phyloP scores from a whole-genome alignment of 148 eudicot genomes.

The Vaccinium macrocarpon region DNA sequence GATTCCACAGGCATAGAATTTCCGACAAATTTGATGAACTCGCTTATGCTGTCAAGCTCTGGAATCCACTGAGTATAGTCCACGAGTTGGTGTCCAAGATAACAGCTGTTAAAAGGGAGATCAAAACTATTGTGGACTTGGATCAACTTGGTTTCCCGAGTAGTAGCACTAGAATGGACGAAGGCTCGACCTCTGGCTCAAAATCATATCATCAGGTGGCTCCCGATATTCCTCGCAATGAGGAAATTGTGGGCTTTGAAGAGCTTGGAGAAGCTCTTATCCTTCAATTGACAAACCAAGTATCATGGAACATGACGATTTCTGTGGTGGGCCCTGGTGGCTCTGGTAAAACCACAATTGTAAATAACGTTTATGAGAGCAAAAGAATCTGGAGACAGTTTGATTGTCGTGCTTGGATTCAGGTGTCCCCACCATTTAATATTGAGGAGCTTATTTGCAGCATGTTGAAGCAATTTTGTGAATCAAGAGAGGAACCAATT shows the following conservation, averaged over 20 bases:
- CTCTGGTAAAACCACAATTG: constrained; percentile 28
- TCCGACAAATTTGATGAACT: background rate
- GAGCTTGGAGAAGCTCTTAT: background rate
- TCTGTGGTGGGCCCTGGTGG: constrained; percentile 30
- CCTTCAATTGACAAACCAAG: background rate
- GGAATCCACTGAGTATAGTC: background rate
- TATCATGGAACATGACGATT: background rate
- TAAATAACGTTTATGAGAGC: constrained; percentile 13
- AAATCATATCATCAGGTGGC: background rate
- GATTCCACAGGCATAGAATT: background rate
- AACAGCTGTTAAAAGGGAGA: background rate
- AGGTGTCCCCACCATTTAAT: constrained; percentile 1
- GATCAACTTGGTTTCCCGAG: background rate
- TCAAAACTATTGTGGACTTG: background rate
- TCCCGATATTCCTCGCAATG: background rate
- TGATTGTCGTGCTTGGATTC: constrained; percentile 33
- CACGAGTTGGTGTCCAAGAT: background rate
- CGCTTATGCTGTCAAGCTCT: background rate
- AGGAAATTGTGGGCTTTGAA: constrained; percentile 24
- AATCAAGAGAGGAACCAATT: background rate
- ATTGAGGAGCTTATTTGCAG: background rate
- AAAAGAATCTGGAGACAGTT: constrained; percentile 2
- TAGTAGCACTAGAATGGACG: background rate
- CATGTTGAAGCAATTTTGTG: background rate
- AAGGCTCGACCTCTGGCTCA: background rate